These are phyloP conservation scores for Talaromyces pinophilus DNA, from an alignment of 2,329 filamentous ascomycete genomes.

Conservation along the genomic window DNA sequence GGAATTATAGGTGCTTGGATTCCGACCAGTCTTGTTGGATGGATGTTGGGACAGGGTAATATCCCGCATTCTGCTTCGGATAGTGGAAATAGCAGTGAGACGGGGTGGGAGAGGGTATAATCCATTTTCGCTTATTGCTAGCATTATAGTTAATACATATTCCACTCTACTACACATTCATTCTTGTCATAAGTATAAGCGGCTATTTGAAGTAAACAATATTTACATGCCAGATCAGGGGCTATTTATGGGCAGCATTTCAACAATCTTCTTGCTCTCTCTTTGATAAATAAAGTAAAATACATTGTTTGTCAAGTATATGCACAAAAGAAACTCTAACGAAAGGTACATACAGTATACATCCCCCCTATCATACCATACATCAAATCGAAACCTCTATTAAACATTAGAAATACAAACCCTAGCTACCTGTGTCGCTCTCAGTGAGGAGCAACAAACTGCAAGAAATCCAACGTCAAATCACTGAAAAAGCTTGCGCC, in stretches of 20 bases:
- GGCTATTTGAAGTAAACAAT: no score
- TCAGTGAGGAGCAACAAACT: constrained; percentile 32
- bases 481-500: constrained; percentile 34
- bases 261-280: neutral
- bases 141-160: neutral
- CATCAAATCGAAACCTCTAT: neutral
- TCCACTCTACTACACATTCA: neutral
- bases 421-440: neutral
- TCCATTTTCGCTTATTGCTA: neutral
- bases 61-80: constrained; percentile 50
- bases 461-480: constrained; percentile 33
- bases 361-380: neutral
- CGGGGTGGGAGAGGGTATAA: constrained; percentile 39
- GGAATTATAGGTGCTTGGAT: constrained; percentile 80
- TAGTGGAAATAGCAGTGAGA: constrained; percentile 39
- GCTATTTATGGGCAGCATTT: no score
- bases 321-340: neutral
- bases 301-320: neutral
- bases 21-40: constrained; percentile 75
- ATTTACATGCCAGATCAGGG: no score
- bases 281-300: neutral
- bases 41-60: constrained; percentile 73
- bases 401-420: neutral
- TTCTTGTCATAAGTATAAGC: neutral
- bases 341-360: neutral